These are phyloP conservation scores for Chiua sp. DNA, from an alignment of 1,284 basidiomycete species.

Conservation along the genomic window DNA sequence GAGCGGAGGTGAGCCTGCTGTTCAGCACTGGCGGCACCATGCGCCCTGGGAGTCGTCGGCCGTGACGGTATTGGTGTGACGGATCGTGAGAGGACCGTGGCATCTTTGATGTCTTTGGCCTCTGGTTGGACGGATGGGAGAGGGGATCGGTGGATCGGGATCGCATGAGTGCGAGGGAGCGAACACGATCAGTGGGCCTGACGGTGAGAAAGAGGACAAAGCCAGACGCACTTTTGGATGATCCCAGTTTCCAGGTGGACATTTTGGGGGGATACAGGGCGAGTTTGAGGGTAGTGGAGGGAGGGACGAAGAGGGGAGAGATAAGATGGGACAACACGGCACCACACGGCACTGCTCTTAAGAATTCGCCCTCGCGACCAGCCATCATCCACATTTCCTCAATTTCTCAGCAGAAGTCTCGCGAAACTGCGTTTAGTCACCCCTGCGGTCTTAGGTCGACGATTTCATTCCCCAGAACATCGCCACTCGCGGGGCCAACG, in stretches of 20 bases:
- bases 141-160: slow-evolving; percentile 7
- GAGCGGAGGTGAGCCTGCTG: slow-evolving; percentile 68
- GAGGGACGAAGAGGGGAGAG: neutral
- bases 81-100: slow-evolving; percentile 70
- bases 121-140: slow-evolving; percentile 43
- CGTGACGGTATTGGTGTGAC: slow-evolving; percentile 76
- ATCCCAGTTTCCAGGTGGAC: slow-evolving; percentile 52
- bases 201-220: neutral
- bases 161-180: neutral
- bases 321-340: slow-evolving; percentile 16
- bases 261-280: slow-evolving; percentile 22
- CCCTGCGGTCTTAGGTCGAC: neutral
- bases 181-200: neutral
- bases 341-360: neutral
- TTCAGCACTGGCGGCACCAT: slow-evolving; percentile 51
- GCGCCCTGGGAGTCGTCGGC: slow-evolving; percentile 71
- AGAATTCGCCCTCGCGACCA: neutral
- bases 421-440: too few relatives aligned
- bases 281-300: neutral
- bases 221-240: slow-evolving; percentile 45
- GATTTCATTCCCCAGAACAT: neutral
- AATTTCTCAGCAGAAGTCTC: too few relatives aligned
- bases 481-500: too few relatives aligned
- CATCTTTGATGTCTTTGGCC: slow-evolving; percentile 70
- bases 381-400: too few relatives aligned